These are phyloP conservation scores for Daedaleopsis nitida DNA, from an alignment of 768 basidiomycete species.

Conservation along the genomic window DNA sequence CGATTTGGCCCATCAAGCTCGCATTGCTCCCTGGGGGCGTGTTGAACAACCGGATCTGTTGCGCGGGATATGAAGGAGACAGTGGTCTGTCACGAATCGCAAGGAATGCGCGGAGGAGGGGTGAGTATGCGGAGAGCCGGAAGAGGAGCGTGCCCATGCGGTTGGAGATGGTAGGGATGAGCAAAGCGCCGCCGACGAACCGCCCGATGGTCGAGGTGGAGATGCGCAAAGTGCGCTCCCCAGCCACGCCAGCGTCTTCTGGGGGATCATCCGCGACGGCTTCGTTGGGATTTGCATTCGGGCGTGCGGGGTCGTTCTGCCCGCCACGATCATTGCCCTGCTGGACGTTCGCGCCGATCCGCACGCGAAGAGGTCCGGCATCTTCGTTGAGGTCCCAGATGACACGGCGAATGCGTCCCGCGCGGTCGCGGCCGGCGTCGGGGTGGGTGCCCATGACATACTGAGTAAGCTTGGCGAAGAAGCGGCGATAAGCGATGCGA, in stretches of 20 bases:
- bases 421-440: not conserved
- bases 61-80: constrained; percentile 5
- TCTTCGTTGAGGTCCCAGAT: constrained; percentile 28
- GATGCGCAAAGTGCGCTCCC: constrained; percentile 59
- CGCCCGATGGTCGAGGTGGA: constrained; percentile 65
- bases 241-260: constrained; percentile 45
- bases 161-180: constrained; percentile 66
- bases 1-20: constrained; percentile 28
- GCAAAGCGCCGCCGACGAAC: constrained; percentile 66
- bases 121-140: constrained; percentile 50
- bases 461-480: constrained; percentile 22
- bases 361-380: constrained; percentile 22
- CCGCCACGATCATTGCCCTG: not conserved
- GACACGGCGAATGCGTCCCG: constrained; percentile 20
- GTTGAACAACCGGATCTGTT: not conserved
- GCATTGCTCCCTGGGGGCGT: constrained; percentile 9
- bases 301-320: constrained; percentile 16
- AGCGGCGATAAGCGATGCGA: constrained; percentile 25
- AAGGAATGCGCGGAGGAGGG: constrained; percentile 36
- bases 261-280: constrained; percentile 20
- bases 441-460: constrained; percentile 26
- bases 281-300: constrained; percentile 10
- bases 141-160: constrained; percentile 65
- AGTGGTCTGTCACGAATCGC: constrained; percentile 22
- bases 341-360: constrained; percentile 25